These are phyloP conservation scores for Phytophthora ramorum DNA, from an alignment of 352 stramenopile species.

Conservation along the genomic window DNA sequence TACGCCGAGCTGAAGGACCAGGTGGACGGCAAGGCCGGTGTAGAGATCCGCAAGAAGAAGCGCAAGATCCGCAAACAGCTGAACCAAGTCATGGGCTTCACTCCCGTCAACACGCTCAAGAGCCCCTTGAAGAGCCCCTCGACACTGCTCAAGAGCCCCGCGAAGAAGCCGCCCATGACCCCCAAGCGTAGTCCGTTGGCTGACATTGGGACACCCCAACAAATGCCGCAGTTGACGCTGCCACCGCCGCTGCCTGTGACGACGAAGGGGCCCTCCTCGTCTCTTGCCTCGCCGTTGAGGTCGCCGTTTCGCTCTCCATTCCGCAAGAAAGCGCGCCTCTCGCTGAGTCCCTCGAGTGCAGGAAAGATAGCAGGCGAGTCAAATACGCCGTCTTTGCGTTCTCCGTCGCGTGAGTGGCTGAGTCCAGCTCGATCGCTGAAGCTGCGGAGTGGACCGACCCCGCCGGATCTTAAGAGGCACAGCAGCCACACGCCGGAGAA, in stretches of 20 bases:
- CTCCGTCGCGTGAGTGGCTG: slow-evolving; percentile 65
- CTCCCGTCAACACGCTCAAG: slow-evolving; percentile 73
- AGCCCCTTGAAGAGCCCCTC: slow-evolving; percentile 49
- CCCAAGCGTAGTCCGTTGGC: slow-evolving; percentile 53
- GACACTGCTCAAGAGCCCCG: slow-evolving; percentile 41
- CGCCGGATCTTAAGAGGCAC: slow-evolving; percentile 44
- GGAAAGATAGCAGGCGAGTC: slow-evolving; percentile 3
- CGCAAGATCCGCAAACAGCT: slow-evolving; percentile 83
- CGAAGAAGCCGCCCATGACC: slow-evolving; percentile 42
- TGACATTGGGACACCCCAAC: slow-evolving; percentile 55
- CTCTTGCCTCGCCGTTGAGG: slow-evolving; percentile 47
- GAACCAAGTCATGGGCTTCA: slow-evolving; percentile 64
- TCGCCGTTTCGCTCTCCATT: slow-evolving; percentile 83
- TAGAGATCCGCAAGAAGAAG: slow-evolving; percentile 75
- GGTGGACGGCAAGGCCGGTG: slow-evolving; percentile 56
- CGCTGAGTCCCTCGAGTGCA: slow-evolving; percentile 36
- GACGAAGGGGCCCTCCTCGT: slow-evolving; percentile 49
- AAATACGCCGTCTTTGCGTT: slow-evolving; percentile 32
- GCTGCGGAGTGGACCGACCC: slow-evolving; percentile 38
- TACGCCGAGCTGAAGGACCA: slow-evolving; percentile 72
- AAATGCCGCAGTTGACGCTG: slow-evolving; percentile 53
- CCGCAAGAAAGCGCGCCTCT: slow-evolving; percentile 66
- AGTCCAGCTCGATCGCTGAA: slow-evolving; percentile 62
- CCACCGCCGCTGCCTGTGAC: slow-evolving; percentile 51
- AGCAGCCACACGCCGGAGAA: slow-evolving; percentile 26